Percentiles rank a stretch among this genome's conserved stretches.
Evolutionary conservation across 495 filamentous ascomycete genomes (phyloP).

Genomic region (Thermothielavioides terrestris): DNA sequence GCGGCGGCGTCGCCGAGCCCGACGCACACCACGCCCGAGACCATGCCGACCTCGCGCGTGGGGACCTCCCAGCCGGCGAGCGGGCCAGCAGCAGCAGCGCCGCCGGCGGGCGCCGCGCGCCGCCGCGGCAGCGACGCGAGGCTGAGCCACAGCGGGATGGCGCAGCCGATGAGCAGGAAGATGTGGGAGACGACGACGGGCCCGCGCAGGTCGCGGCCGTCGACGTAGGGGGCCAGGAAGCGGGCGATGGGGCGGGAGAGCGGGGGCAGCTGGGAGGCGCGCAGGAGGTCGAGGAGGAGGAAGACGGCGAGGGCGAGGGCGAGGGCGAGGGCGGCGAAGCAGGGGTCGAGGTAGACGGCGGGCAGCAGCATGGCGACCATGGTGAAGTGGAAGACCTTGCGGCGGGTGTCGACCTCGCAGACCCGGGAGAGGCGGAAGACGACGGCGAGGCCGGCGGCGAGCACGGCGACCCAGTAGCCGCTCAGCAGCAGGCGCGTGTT

Average conservation of each 20-base stretch:
- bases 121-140: slow-evolving; percentile 55
- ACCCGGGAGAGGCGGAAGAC: slow-evolving; percentile 64
- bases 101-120: slow-evolving; percentile 30
- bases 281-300: slow-evolving; percentile 77
- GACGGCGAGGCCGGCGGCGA: slow-evolving; percentile 59
- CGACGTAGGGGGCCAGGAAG: slow-evolving; percentile 89
- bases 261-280: slow-evolving; percentile 84
- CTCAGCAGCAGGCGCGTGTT: slow-evolving; percentile 73
- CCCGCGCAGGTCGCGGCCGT: slow-evolving; percentile 84
- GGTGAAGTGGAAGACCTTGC: slow-evolving; percentile 98
- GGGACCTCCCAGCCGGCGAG: slow-evolving; percentile 66
- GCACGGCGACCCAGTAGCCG: slow-evolving; percentile 60
- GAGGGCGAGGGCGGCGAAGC: slow-evolving; percentile 70
- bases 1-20: slow-evolving; percentile 93
- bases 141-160: slow-evolving; percentile 88
- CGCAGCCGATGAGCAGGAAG: slow-evolving; percentile 92
- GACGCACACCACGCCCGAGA: slow-evolving; percentile 85
- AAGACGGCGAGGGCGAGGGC: slow-evolving; percentile 69
- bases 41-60: slow-evolving; percentile 70
- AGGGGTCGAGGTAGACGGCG: slow-evolving; percentile 73
- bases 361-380: slow-evolving; percentile 95
- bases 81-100: slow-evolving; percentile 17
- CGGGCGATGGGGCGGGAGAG: slow-evolving; percentile 70
- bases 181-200: slow-evolving; percentile 94
- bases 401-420: slow-evolving; percentile 86